A percentile compares a stretch with the other conserved stretches of the same genome.
Evolutionary conservation across 2,329 filamentous ascomycete species (phyloP).

Genomic region (Trichoderma sp.): DNA sequence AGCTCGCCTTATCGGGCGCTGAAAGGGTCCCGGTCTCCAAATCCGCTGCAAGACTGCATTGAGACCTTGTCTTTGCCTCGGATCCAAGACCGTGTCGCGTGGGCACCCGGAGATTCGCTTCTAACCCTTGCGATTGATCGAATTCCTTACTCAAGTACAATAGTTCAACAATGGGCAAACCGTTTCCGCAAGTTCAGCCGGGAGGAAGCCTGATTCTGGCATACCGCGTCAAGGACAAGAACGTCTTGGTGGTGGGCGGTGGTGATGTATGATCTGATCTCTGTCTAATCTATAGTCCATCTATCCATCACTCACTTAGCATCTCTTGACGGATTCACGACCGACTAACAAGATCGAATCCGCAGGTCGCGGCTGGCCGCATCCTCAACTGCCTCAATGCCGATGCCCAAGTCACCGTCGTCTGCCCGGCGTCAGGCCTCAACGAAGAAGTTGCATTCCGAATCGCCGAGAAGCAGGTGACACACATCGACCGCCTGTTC

Average conservation of each 20-base stretch:
- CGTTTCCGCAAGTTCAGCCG: conserved; percentile 78
- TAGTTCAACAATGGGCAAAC: conserved; percentile 33
- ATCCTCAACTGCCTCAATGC: conserved; percentile 94
- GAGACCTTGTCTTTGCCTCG: neutral
- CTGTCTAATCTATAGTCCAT: neutral
- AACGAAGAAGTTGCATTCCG: conserved; percentile 87
- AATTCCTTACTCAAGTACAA: conserved; percentile 5
- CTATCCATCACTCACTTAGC: too few relatives aligned
- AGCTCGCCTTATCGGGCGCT: neutral
- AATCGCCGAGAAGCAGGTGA: conserved; percentile 69
- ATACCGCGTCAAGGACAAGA: conserved; percentile 90
- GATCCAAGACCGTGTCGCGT: conserved; percentile 8
- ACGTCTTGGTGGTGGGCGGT: conserved; percentile 87
- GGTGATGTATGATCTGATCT: conserved; percentile 68
- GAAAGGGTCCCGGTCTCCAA: neutral
- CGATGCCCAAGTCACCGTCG: conserved; percentile 83
- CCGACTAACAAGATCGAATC: conserved; percentile 21
- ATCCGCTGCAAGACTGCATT: neutral
- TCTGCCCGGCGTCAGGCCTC: conserved; percentile 75
- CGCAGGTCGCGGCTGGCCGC: conserved; percentile 87
- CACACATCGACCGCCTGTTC: conserved; percentile 79
- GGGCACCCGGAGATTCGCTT: neutral
- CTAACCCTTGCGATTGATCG: conserved; percentile 13
- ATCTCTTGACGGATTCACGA: neutral
- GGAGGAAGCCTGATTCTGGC: conserved; percentile 92